Percentiles rank a stretch among this genome's conserved stretches.
Conservation (phyloP, 495 filamentous ascomycete species). For the Aspergillus bertholletiae region DNA sequence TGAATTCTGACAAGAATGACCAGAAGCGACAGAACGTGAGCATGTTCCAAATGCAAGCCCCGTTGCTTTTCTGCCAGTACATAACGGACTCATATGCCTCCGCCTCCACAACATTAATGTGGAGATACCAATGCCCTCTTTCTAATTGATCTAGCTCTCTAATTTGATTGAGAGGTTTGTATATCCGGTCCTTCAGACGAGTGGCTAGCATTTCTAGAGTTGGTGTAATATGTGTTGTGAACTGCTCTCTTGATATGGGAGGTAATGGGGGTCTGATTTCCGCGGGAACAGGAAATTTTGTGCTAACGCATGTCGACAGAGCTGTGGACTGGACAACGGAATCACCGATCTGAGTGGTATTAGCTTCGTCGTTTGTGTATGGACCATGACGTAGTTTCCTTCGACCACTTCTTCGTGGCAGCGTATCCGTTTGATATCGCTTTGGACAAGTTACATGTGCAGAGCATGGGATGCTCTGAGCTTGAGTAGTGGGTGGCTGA, state of each 20-base stretch:
- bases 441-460: slow-evolving; percentile 15
- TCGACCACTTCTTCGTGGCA: slow-evolving; percentile 1
- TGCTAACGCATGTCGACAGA: not conserved
- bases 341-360: not conserved
- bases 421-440: slow-evolving; percentile 19
- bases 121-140: slow-evolving; percentile 65
- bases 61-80: not conserved
- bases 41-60: slow-evolving; percentile 18
- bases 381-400: not conserved
- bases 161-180: slow-evolving; percentile 45
- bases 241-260: slow-evolving; percentile 32
- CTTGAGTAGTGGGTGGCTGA: not conserved
- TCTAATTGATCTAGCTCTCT: slow-evolving; percentile 55
- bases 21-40: slow-evolving; percentile 49
- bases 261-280: slow-evolving; percentile 46
- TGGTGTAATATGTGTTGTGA: slow-evolving; percentile 52
- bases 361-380: slow-evolving; percentile 1
- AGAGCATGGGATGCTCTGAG: not conserved
- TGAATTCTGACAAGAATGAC: slow-evolving; percentile 56
- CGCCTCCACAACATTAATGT: slow-evolving; percentile 27
- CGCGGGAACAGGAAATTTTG: slow-evolving; percentile 19
- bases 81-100: not conserved
- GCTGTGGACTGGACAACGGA: not conserved
- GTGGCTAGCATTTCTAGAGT: slow-evolving; percentile 48
- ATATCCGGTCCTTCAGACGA: slow-evolving; percentile 48